Base-by-base conservation (phyloP, 495 filamentous ascomycete species). In the Podospora appendiculata region DNA sequence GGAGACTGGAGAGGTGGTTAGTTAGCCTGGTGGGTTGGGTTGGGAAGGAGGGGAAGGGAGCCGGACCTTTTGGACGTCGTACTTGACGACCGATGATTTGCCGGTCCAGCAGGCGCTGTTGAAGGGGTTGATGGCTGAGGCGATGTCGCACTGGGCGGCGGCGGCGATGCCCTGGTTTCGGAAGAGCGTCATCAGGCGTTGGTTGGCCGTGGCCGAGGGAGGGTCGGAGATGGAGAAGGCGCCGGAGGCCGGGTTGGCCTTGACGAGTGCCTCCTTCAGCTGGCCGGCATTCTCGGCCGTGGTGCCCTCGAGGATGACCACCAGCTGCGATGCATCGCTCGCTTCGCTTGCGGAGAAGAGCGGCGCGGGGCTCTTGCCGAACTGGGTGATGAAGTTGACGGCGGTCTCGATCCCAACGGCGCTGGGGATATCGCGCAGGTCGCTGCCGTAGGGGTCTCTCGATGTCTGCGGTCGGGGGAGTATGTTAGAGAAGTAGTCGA, bases 261-360 rank as follows among this genome's bases (percentile, higher is more conserved):
- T 36, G 49, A 62, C 47, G 48, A 74, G 41, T 48, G 60, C 58
- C 18, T 63, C 54, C 59, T 58, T 66, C 17, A 73, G 34, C 18
- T 59, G 48, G 45, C 57, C 45, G 41, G 64, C 49, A 2, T 70
- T 61, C 41, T 68, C 51, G 4, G 58, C n/a, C 8, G 66, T 65
- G 16, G 70, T 47, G 43, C 77, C 77, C 54, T 78, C 75, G 32
- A 81, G 62, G 41, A 78, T 59, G 47, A 81, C 61, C 10, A 79
- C 63, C 11, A 81, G 66, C 60, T 81, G 76, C 45, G 63, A 59
- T 40, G 71, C 66, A 45, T 69, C 63, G 33, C 54, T 58, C 12
- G 58, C 52, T 10, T 55, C 51, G 17, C 40, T 8, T 1, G 65
- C 58, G 32, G 60, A 54, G 45, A 79, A 78, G n/a, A 80, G 53